A percentile compares a stretch with the other conserved stretches of the same genome.
These are phyloP conservation scores for Nicotiana tomentosiformis DNA, from an alignment of 257 asterid genomes.

Conservation along the genomic window DNA sequence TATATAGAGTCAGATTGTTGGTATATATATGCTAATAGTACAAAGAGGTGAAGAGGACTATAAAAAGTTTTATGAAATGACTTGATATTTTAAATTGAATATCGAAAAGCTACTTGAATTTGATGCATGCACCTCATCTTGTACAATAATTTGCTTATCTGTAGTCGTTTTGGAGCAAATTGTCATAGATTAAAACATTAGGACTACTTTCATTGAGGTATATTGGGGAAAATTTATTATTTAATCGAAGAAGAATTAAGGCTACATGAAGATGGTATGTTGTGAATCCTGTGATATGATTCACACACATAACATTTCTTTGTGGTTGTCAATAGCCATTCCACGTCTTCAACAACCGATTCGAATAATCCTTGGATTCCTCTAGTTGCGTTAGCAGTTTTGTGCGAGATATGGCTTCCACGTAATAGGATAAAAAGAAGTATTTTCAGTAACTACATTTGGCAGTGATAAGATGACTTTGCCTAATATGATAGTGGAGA, in stretches of 20 bases:
- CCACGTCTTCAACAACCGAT: not conserved
- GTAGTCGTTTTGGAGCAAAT: not conserved
- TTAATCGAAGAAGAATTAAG: not conserved
- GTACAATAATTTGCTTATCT: not conserved
- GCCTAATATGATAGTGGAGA: not conserved
- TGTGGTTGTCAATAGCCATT: not conserved
- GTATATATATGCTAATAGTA: not conserved
- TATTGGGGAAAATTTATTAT: not conserved
- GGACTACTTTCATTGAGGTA: not conserved
- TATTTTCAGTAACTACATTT: slow-evolving; percentile 23
- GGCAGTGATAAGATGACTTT: slow-evolving; percentile 55
- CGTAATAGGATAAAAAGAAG: slow-evolving; percentile 38
- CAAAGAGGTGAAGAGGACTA: not conserved
- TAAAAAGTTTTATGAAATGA: not conserved
- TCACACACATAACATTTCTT: not conserved
- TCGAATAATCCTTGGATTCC: not conserved
- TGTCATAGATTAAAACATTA: not conserved
- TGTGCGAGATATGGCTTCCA: slow-evolving; percentile 88
- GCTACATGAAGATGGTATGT: not conserved
- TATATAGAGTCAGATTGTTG: not conserved
- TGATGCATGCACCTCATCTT: not conserved
- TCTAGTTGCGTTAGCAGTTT: slow-evolving; percentile 28
- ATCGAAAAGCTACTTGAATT: not conserved
- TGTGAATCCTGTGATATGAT: not conserved
- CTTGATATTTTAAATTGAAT: not conserved